Evolutionary conservation across 441 rosid species (phyloP), one percentile per base, ranked within the genome.

Genomic region (Codiaeum variegatum): DNA sequence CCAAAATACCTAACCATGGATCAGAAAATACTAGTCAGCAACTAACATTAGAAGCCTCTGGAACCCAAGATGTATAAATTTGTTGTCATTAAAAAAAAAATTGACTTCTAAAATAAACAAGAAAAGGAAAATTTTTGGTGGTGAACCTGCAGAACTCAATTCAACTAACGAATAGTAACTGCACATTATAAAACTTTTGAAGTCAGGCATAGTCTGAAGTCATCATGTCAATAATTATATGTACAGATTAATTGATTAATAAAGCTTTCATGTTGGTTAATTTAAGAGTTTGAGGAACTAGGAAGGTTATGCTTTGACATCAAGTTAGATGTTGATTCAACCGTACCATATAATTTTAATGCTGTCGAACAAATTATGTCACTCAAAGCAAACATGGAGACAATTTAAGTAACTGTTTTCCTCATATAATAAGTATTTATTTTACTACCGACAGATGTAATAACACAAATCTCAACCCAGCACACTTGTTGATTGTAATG

Each of bases 1-100:
- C 98, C 99, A 81, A 76, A 86, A 75, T 85, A 94, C 91, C 97
- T 94, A 87, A 63, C 49, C 76, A 78, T 18, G 26, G 18, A 73
- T 67, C 67, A 76, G 59, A 49, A 38, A 79, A 73, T 29, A 46
- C 10, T 12, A 65, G 24, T 78, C 51, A 80, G 76, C 54, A 78
- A 68, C 31, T 56, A 68, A 49, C 34, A 56, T 61, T 31, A 18
- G n/a, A 28, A 68, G 12, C 10, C 49, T 32, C 55, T 40, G 47
- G 61, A 63, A 64, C 19, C 62, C 19, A 28, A 29, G 21, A n/a
- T 6, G 36, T 36, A 49, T 23, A 40, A 59, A 60, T 29, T 23
- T 29, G 52, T 70, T 26, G 40, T n/a, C n/a, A 44, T 42, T n/a
- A n/a, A 28, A 23, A 42, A 36, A 59, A 60, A 40, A 18, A 16